Evolutionary conservation across 768 basidiomycete genomes (phyloP).

Genomic region (Austroboletus eburneus): DNA sequence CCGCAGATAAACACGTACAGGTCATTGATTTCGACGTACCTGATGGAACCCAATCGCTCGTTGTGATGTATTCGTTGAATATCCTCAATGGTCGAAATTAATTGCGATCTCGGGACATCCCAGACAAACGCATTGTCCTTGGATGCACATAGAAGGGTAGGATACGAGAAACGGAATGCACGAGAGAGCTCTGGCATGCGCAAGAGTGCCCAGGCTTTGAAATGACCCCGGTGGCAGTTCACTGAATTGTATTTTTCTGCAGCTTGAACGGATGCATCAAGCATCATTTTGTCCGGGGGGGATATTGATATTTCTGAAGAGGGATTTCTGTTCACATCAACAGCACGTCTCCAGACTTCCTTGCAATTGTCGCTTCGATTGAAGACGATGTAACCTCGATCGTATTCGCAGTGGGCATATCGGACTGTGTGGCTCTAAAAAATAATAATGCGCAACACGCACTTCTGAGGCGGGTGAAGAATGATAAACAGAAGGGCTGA

Average conservation of each 20-base stretch:
- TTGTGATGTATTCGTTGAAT: slow-evolving; percentile 12
- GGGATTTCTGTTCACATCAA: slow-evolving; percentile 28
- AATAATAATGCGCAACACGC: too few relatives aligned
- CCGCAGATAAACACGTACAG: slow-evolving; percentile 60
- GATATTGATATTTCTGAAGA: slow-evolving; percentile 23
- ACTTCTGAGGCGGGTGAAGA: neutral
- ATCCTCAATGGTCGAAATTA: slow-evolving; percentile 39
- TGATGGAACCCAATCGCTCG: slow-evolving; percentile 36
- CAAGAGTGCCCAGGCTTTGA: slow-evolving; percentile 60
- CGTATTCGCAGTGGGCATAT: slow-evolving; percentile 73
- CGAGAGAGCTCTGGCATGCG: slow-evolving; percentile 37
- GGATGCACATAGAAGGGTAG: slow-evolving; percentile 53
- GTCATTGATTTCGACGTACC: slow-evolving; percentile 63
- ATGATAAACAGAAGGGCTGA: slow-evolving; percentile 26
- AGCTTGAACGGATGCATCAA: slow-evolving; percentile 20
- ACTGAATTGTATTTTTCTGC: slow-evolving; percentile 8
- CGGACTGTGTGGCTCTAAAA: slow-evolving; percentile 10
- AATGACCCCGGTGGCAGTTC: slow-evolving; percentile 42
- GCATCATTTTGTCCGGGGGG: slow-evolving; percentile 32
- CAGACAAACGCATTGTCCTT: slow-evolving; percentile 49
- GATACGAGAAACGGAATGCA: slow-evolving; percentile 69
- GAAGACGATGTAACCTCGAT: slow-evolving; percentile 65
- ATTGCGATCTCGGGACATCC: slow-evolving; percentile 50
- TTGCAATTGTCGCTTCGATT: slow-evolving; percentile 53
- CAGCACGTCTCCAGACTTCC: slow-evolving; percentile 65